A percentile compares a stretch with the other conserved stretches of the same genome.
Conservation (phyloP, 495 filamentous ascomycete genomes). For the Astrothelium subdiscretum region DNA sequence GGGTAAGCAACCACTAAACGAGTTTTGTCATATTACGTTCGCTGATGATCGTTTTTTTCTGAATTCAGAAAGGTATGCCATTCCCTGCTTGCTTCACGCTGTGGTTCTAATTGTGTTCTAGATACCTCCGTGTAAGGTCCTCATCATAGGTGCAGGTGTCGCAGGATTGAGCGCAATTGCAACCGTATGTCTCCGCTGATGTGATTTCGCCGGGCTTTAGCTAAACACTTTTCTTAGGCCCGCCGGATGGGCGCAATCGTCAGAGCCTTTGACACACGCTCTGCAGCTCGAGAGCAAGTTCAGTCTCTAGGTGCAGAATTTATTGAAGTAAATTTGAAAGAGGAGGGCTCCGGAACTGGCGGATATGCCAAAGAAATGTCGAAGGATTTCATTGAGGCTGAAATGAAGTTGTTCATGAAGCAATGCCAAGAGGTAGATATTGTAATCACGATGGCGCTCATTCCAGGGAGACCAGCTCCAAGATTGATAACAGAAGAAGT, state of each 20-base stretch:
- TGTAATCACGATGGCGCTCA: slow-evolving; percentile 72
- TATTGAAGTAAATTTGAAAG: slow-evolving; percentile 70
- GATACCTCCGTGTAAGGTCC: slow-evolving; percentile 70
- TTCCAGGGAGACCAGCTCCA: slow-evolving; percentile 64
- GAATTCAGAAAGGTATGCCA: slow-evolving; percentile 15
- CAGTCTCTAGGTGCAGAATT: slow-evolving; percentile 77
- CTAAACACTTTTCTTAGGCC: slow-evolving; percentile 26
- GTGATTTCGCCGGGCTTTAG: background rate
- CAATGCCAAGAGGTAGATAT: slow-evolving; percentile 78
- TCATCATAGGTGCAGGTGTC: slow-evolving; percentile 75
- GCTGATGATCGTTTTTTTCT: slow-evolving; percentile 8
- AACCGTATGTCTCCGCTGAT: slow-evolving; percentile 27
- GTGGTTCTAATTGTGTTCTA: slow-evolving; percentile 21
- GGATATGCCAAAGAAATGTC: slow-evolving; percentile 85
- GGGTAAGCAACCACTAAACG: slow-evolving; percentile 30
- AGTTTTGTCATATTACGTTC: slow-evolving; percentile 8
- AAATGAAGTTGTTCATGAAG: slow-evolving; percentile 77
- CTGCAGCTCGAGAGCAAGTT: slow-evolving; percentile 70
- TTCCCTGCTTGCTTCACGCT: background rate
- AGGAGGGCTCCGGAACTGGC: slow-evolving; percentile 69
- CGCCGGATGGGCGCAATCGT: slow-evolving; percentile 74
- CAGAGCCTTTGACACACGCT: slow-evolving; percentile 68
- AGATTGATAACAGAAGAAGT: slow-evolving; percentile 52
- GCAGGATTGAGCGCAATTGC: slow-evolving; percentile 73
- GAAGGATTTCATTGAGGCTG: slow-evolving; percentile 75